phyloP scores from a whole-genome alignment of 352 stramenopile species.

The Phytophthora pini region DNA sequence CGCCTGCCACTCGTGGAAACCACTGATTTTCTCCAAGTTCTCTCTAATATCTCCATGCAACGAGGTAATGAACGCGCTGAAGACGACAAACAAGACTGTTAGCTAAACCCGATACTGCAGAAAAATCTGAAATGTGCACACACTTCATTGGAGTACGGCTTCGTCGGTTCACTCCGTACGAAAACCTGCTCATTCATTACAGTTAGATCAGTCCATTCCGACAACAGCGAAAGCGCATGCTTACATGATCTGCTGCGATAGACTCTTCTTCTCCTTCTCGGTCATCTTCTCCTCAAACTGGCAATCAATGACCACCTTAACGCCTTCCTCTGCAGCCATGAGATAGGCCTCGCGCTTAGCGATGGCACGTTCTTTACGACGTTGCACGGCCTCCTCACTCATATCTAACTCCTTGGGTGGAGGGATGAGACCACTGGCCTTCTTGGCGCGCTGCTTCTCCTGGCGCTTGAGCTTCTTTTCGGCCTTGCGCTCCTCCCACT shows the following conservation, averaged over 20 bases:
- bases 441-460: slow-evolving; percentile 49
- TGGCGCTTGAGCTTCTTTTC: slow-evolving; percentile 86
- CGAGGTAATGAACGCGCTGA: slow-evolving; percentile 72
- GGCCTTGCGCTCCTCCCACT: slow-evolving; percentile 84
- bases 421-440: slow-evolving; percentile 31
- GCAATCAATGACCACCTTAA: slow-evolving; percentile 93
- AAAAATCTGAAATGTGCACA: not conserved
- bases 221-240: slow-evolving; percentile 21
- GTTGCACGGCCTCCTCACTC: slow-evolving; percentile 75
- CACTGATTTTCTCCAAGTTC: slow-evolving; percentile 91
- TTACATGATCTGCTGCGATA: slow-evolving; percentile 95
- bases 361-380: slow-evolving; percentile 61
- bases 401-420: slow-evolving; percentile 72
- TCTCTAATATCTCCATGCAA: slow-evolving; percentile 72
- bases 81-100: slow-evolving; percentile 6
- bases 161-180: slow-evolving; percentile 78
- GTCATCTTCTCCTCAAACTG: slow-evolving; percentile 95
- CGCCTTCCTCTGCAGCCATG: slow-evolving; percentile 85
- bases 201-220: not conserved
- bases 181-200: slow-evolving; percentile 60
- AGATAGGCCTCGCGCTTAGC: slow-evolving; percentile 80
- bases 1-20: slow-evolving; percentile 87
- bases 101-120: not conserved
- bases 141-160: slow-evolving; percentile 64
- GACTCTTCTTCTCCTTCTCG: slow-evolving; percentile 92